Evolutionary conservation across 768 basidiomycete species (phyloP), one percentile per base, ranked within the genome.

Genomic region (Leccinum rimulosum): DNA sequence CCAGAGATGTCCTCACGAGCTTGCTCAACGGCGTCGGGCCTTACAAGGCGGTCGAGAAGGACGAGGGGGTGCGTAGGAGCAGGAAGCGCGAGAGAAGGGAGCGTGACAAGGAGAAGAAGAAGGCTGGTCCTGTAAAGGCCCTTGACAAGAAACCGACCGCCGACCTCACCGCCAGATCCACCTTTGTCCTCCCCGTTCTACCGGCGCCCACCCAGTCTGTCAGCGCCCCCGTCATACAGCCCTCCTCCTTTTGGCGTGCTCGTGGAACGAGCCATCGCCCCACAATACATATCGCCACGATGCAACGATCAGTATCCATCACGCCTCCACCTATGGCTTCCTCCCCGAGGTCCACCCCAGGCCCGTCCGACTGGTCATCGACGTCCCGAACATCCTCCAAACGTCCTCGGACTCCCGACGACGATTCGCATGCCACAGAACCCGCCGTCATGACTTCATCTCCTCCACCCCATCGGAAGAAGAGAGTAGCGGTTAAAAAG

Each of bases 351-450:
- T 84, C 88, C 22, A 92, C 89, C 0, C 90, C 91, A 3, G 88
- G 84, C 6, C 88, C 88, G 5, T 91, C 88, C 49, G 78, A 82
- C 61, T 89, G 90, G 15, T 87, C 87, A 4, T 79, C 80, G 61
- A 88, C 87, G 3, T 91, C 91, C 0, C 82, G 83, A 52, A 88
- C 87, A 15, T 92, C 91, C 12, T 91, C 90, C 52, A 92, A 92
- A 76, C 80, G 89, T 55, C 91, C 87, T 27, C 83, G 76, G 58
- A 92, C 91, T 0, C 91, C 91, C 9, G 81, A 82, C 56, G 88
- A 91, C 60, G 80, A 82, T 61, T 80, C 80, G 17, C 68, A 78
- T 27, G 57, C 80, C 30, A 59, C 59, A 59, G 66, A 71, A 55
- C 68, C 62, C 43, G 67, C 54, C 48, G 68, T 62, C 36, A 61